Conservation (phyloP, 306 rosid genomes). For the Comarum palustre region DNA sequence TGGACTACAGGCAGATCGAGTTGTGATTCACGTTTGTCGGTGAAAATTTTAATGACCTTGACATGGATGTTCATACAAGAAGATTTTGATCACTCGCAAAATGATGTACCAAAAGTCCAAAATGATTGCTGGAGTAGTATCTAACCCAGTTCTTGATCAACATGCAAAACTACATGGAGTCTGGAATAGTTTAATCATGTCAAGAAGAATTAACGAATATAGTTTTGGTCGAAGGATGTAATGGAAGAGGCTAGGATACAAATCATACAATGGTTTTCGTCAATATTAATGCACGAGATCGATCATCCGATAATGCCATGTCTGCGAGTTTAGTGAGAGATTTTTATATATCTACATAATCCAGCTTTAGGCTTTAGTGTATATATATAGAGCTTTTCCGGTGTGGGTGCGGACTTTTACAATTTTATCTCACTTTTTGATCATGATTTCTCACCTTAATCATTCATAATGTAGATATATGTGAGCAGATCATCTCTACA, state of each 20-base stretch:
- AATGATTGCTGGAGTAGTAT: neutral
- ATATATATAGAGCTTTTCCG: no score
- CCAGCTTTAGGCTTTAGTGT: neutral
- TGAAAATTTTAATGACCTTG: no score
- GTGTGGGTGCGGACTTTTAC: no score
- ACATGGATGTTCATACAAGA: neutral
- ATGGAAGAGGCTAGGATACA: no score
- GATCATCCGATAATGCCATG: conserved; percentile 6
- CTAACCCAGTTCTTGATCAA: neutral
- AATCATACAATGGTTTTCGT: no score
- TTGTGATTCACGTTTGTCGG: neutral
- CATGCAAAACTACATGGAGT: neutral
- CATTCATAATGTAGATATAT: no score
- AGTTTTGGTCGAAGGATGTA: neutral
- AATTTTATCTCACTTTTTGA: no score
- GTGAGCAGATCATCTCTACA: no score
- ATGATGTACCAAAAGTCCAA: neutral
- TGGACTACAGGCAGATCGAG: neutral
- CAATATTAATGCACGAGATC: neutral
- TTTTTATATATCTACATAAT: neutral
- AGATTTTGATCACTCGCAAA: neutral
- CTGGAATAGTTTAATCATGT: neutral
- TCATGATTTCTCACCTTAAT: no score
- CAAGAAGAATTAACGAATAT: neutral
- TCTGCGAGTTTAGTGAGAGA: neutral